Percentiles rank a stretch among this genome's conserved stretches.
Evolutionary conservation across 1,284 basidiomycete species (phyloP).

Genomic region (Albatrellus sp.): DNA sequence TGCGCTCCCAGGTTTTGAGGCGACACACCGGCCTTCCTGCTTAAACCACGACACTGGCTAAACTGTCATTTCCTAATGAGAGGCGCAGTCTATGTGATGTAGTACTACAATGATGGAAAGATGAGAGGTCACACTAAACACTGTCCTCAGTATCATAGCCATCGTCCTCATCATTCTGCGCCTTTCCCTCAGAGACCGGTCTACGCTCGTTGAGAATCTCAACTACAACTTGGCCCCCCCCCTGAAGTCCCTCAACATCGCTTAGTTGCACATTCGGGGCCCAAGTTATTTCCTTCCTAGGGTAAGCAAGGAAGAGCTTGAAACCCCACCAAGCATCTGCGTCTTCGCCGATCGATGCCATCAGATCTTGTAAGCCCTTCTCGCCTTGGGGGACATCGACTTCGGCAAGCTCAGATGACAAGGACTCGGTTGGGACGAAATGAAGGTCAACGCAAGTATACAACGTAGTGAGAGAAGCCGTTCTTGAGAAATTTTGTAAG

Average conservation of each 20-base stretch:
- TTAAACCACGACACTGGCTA: too few relatives aligned
- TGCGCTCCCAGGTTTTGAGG: too few relatives aligned
- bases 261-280: slow-evolving; percentile 26
- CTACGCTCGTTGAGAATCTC: slow-evolving; percentile 29
- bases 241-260: slow-evolving; percentile 41
- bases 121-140: slow-evolving; percentile 15
- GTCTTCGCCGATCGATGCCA: slow-evolving; percentile 18
- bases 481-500: slow-evolving; percentile 42
- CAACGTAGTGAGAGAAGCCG: slow-evolving; percentile 43
- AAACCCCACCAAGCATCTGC: slow-evolving; percentile 59
- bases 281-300: slow-evolving; percentile 54
- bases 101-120: too few relatives aligned
- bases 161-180: slow-evolving; percentile 25
- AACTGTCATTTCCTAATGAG: too few relatives aligned
- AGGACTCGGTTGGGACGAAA: slow-evolving; percentile 24
- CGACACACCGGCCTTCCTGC: too few relatives aligned
- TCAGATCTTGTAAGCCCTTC: slow-evolving; percentile 27
- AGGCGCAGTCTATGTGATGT: too few relatives aligned
- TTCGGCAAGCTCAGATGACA: slow-evolving; percentile 25
- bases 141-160: slow-evolving; percentile 53
- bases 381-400: slow-evolving; percentile 24
- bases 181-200: slow-evolving; percentile 9
- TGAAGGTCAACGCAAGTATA: slow-evolving; percentile 61
- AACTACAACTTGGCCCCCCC: slow-evolving; percentile 61
- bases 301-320: slow-evolving; percentile 57